Percentiles rank a stretch among this genome's conserved stretches.
Conservation (phyloP, 163 green algal genomes). For the Scenedesmus sp. region DNA sequence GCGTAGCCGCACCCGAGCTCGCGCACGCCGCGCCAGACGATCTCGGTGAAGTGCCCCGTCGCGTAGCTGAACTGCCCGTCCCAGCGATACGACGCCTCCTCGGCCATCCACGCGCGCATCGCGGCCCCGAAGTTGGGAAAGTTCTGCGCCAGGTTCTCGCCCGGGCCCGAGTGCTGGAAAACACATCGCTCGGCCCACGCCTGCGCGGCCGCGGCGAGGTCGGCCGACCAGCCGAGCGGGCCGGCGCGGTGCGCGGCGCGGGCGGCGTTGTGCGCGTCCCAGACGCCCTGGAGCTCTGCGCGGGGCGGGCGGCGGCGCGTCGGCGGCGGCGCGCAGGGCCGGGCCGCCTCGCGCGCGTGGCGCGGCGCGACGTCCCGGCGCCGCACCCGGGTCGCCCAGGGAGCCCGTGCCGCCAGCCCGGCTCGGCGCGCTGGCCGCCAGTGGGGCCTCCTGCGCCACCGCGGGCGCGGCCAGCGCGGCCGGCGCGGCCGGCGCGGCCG, state of each 20-base stretch:
- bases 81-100: not conserved
- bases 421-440: no score
- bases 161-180: slow-evolving; percentile 19
- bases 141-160: slow-evolving; percentile 27
- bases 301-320: no score
- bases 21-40: slow-evolving; percentile 45
- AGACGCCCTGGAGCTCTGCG: not conserved
- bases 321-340: no score
- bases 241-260: slow-evolving; percentile 28
- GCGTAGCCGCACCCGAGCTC: slow-evolving; percentile 46
- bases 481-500: no score
- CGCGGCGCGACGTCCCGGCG: no score
- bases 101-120: slow-evolving; percentile 7
- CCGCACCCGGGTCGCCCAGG: no score
- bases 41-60: slow-evolving; percentile 55
- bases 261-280: slow-evolving; percentile 50
- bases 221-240: slow-evolving; percentile 26
- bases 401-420: no score
- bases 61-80: slow-evolving; percentile 7
- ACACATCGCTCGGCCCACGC: slow-evolving; percentile 40
- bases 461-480: no score
- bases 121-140: not conserved
- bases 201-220: slow-evolving; percentile 22
- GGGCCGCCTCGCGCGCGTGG: no score
- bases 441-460: no score